phyloP scores from a whole-genome alignment of 2,329 filamentous ascomycete species.

The Didymella glomerata region DNA sequence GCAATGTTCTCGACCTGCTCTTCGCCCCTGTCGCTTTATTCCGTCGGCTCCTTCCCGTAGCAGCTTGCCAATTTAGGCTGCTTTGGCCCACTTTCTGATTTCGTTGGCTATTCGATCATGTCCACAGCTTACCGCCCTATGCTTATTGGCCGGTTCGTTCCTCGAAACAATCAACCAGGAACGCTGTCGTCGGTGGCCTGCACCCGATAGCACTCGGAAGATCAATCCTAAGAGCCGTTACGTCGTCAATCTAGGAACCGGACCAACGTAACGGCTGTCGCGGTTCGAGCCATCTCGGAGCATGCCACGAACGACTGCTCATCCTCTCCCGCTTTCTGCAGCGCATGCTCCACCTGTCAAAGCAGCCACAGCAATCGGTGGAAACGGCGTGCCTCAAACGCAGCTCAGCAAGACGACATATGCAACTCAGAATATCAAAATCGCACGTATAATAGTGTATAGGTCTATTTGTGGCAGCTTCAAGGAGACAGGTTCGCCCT shows the following conservation, averaged over 20 bases:
- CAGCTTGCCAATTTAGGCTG: constrained; percentile 3
- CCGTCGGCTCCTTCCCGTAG: background rate
- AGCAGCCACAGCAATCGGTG: background rate
- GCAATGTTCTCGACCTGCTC: constrained; percentile 13
- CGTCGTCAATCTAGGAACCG: background rate
- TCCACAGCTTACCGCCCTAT: background rate
- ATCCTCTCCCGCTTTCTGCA: background rate
- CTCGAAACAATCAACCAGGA: background rate
- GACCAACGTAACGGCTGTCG: constrained; percentile 5
- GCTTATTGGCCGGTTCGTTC: constrained; percentile 14
- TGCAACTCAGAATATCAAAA: background rate
- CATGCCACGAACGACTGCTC: background rate
- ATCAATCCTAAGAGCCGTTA: constrained; percentile 2
- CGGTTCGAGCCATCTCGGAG: background rate
- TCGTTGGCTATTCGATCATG: background rate
- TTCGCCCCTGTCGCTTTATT: background rate
- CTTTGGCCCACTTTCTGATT: background rate
- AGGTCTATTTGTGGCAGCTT: background rate
- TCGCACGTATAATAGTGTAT: background rate
- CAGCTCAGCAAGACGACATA: background rate
- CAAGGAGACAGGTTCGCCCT: background rate
- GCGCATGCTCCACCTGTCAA: background rate
- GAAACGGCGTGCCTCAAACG: background rate
- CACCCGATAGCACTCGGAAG: constrained; percentile 2
- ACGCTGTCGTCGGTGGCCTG: background rate